Evolutionary conservation across 129 eudicot genomes (phyloP), one percentile per base, ranked within the genome.

Genomic region (Tanacetum coccineum): DNA sequence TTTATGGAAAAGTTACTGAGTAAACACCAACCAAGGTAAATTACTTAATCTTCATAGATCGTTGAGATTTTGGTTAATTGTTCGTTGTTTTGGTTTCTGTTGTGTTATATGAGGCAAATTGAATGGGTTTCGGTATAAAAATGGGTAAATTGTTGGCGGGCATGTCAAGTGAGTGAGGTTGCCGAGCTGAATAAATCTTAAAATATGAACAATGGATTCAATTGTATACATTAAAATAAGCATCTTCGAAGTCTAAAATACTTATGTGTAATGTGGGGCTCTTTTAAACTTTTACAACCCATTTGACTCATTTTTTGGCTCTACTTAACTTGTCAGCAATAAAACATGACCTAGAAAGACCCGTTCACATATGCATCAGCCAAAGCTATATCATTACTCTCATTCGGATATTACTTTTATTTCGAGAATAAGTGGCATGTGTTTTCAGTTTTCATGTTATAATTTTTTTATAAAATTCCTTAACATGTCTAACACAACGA

Each of bases 11-110:
- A 61, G 42, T 74, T 93, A 71, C 82, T 93, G 8, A 76, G 78
- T 73, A 80, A 74, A 57, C 95, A 93, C 79, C 79, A 76, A 54
- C 95, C 91, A 14, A 84, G 95, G 99, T 93, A 83, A 39, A 70
- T 44, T 48, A 13, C 12, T 61, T 28, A 9, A 72, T n/a, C 46
- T 44, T 62, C 4, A 6, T 66, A 20, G 1, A 25, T 17, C 66
- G 44, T 66, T 19, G 51, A 25, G 47, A 9, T 21, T 63, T 28
- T 78, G 9, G 36, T 18, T 62, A 6, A 14, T 13, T 50, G 11
- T 72, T n/a, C 51, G 4, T 60, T 51, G 52, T 9, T 63, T 53
- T 59, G 9, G 61, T 25, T 73, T 19, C 25, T 40, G 30, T 22
- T 14, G 20, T 19, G 59, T 56, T 40, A 3, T 20, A 40, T 25